A percentile compares a stretch with the other conserved stretches of the same genome.
phyloP scores from a whole-genome alignment of 345 rosid genomes.

The Moricandia arvensis region DNA sequence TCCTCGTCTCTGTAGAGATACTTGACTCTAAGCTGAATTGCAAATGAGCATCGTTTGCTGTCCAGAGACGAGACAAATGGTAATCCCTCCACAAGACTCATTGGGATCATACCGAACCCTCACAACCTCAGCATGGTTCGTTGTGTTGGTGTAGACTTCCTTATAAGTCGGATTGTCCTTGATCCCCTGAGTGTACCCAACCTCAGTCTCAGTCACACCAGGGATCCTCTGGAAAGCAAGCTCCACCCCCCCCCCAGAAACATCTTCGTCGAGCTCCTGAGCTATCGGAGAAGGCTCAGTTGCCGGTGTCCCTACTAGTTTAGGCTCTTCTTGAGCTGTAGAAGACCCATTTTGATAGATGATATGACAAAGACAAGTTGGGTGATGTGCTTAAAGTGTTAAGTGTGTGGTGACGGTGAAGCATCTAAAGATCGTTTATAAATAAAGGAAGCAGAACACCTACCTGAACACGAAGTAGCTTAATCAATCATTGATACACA shows the following conservation, averaged over 20 bases:
- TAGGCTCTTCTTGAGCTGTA: background rate
- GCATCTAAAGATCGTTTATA: too few relatives aligned
- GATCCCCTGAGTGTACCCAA: constrained; percentile 75
- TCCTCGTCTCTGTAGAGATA: constrained; percentile 73
- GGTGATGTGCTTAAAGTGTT: too few relatives aligned
- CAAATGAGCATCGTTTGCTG: too few relatives aligned
- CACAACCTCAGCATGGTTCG: constrained; percentile 73
- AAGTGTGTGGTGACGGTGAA: too few relatives aligned
- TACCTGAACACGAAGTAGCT: too few relatives aligned
- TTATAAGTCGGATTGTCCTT: constrained; percentile 65
- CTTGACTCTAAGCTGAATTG: too few relatives aligned
- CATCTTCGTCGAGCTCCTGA: constrained; percentile 72
- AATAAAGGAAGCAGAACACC: too few relatives aligned
- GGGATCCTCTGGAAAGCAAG: constrained; percentile 77
- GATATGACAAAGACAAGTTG: too few relatives aligned
- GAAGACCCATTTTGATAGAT: too few relatives aligned
- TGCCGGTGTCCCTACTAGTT: constrained; percentile 23
- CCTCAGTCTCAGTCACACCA: constrained; percentile 75
- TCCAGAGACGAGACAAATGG: too few relatives aligned
- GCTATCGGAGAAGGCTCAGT: constrained; percentile 58
- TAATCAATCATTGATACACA: too few relatives aligned
- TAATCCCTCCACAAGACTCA: too few relatives aligned
- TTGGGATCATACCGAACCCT: constrained; percentile 89
- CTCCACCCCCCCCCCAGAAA: constrained; percentile 95
- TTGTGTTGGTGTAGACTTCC: constrained; percentile 67